Conservation (phyloP, 768 basidiomycete species). For the Mycena epipterygia region DNA sequence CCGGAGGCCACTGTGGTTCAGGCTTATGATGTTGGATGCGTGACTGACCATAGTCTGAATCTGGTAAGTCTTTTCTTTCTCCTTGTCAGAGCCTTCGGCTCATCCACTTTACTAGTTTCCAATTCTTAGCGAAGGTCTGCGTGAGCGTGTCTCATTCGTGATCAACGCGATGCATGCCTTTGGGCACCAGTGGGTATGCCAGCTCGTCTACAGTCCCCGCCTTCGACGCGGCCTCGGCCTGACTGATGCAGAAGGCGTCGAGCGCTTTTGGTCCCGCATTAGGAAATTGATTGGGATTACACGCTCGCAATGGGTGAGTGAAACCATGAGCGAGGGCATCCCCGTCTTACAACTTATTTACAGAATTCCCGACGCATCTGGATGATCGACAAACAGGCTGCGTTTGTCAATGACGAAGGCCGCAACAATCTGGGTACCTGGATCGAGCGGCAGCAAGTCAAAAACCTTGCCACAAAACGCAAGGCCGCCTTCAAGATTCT, state of each 20-base stretch:
- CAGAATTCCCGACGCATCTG: conserved; percentile 42
- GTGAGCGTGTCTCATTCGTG: conserved; percentile 38
- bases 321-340: too few relatives aligned
- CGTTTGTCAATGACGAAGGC: conserved; percentile 41
- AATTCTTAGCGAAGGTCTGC: conserved; percentile 30
- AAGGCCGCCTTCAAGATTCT: conserved; percentile 34
- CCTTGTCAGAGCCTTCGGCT: neutral
- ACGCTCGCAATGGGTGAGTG: conserved; percentile 36
- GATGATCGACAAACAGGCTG: conserved; percentile 50
- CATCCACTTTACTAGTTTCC: conserved; percentile 37
- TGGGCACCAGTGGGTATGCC: conserved; percentile 51
- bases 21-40: conserved; percentile 53
- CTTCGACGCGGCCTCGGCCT: conserved; percentile 46
- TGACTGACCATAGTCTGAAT: conserved; percentile 34
- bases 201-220: conserved; percentile 50
- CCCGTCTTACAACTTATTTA: neutral
- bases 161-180: conserved; percentile 53
- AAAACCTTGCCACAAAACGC: conserved; percentile 32
- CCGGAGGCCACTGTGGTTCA: conserved; percentile 40
- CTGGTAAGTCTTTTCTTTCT: conserved; percentile 32
- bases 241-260: conserved; percentile 52
- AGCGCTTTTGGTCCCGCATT: conserved; percentile 49
- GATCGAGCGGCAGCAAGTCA: conserved; percentile 40
- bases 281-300: conserved; percentile 39
- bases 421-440: conserved; percentile 49